A percentile compares a stretch with the other conserved stretches of the same genome.
Evolutionary conservation across 176 grass and related monocot genomes (phyloP).

Genomic region (Oryza glumipatula): DNA sequence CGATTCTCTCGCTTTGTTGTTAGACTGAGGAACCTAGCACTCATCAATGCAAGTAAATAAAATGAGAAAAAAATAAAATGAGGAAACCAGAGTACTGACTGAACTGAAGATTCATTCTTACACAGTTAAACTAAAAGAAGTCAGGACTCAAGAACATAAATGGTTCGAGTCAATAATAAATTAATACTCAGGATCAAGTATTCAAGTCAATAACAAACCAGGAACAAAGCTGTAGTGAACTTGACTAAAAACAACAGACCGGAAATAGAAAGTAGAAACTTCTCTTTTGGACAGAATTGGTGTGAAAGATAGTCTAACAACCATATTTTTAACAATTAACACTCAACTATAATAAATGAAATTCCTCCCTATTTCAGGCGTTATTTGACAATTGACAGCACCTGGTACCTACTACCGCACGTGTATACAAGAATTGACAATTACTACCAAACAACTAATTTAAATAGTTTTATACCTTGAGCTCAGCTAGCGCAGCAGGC

Average conservation of each 20-base stretch:
- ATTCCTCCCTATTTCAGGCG: constrained; percentile 19
- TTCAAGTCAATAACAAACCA: constrained; percentile 18
- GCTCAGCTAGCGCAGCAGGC: constrained; percentile 61
- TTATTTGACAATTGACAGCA: constrained; percentile 46
- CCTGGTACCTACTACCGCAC: constrained; percentile 46
- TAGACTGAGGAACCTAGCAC: not conserved
- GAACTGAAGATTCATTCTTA: constrained; percentile 17
- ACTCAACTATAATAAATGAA: constrained; percentile 17
- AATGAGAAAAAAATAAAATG: not conserved
- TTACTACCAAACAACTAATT: not conserved
- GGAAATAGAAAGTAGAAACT: not conserved
- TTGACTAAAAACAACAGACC: constrained; percentile 11
- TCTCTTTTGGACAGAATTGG: constrained; percentile 31
- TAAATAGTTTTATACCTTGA: constrained; percentile 53
- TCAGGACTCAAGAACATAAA: not conserved
- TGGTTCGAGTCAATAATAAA: constrained; percentile 21
- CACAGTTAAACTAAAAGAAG: not conserved
- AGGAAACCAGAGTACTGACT: not conserved
- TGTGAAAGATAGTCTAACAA: constrained; percentile 28
- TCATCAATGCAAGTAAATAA: not conserved
- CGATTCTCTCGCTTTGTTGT: not conserved
- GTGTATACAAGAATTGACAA: constrained; percentile 34
- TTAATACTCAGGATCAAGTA: not conserved
- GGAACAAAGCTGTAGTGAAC: constrained; percentile 17
- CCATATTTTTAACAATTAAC: not conserved